These are phyloP conservation scores for Caloboletus inedulis DNA, from an alignment of 1,284 basidiomycete species.

Conservation along the genomic window DNA sequence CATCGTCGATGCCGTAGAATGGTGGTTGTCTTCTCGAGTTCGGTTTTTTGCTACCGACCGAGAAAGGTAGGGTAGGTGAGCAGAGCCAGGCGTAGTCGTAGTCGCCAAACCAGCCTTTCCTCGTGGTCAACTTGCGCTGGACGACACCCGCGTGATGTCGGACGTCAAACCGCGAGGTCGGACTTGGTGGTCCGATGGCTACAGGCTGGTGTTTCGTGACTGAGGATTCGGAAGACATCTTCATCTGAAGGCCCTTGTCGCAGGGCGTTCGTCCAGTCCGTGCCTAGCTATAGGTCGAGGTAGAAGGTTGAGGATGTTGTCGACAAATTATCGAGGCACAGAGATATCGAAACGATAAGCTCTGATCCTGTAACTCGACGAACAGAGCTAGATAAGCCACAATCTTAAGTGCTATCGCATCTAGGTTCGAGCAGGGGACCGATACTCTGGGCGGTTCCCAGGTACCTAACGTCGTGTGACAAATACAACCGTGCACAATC, in stretches of 20 bases:
- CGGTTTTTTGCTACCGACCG: slow-evolving; percentile 25
- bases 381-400: neutral
- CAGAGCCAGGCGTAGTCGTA: slow-evolving; percentile 77
- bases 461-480: neutral
- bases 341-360: slow-evolving; percentile 5
- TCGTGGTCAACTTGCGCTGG: slow-evolving; percentile 41
- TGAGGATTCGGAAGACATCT: slow-evolving; percentile 19
- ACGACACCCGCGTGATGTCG: slow-evolving; percentile 12
- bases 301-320: neutral
- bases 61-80: slow-evolving; percentile 59
- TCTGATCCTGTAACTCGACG: neutral
- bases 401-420: neutral
- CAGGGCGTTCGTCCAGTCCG: neutral
- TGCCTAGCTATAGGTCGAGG: neutral
- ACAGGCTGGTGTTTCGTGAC: slow-evolving; percentile 17
- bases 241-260: neutral
- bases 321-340: neutral
- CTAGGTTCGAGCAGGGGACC: neutral
- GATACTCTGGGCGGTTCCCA: neutral
- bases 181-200: slow-evolving; percentile 9
- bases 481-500: neutral
- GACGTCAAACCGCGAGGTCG: slow-evolving; percentile 3
- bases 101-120: slow-evolving; percentile 62
- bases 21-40: slow-evolving; percentile 49
- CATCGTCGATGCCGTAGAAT: slow-evolving; percentile 59